phyloP scores from a whole-genome alignment of 345 rosid species.

The Citrus unshiu region DNA sequence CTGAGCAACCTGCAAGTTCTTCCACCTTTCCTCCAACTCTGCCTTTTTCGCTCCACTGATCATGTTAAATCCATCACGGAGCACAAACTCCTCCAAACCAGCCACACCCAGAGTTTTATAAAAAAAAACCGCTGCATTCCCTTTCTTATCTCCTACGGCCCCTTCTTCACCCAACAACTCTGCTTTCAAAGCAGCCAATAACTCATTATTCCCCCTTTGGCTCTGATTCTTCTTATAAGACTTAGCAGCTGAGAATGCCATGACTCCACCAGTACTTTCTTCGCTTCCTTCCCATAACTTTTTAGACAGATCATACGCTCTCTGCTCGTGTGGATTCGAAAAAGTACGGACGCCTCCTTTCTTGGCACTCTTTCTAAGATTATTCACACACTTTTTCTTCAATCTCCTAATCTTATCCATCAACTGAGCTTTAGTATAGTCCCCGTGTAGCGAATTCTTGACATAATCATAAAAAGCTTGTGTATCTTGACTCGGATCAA shows the following conservation, averaged over 20 bases:
- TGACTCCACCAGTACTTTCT: not conserved
- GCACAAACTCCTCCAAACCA: slow-evolving; percentile 27
- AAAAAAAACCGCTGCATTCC: not conserved
- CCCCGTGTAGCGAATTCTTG: slow-evolving; percentile 37
- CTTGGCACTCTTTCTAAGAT: slow-evolving; percentile 3
- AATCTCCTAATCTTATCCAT: slow-evolving; percentile 38
- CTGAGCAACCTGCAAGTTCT: slow-evolving; percentile 28
- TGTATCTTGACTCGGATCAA: slow-evolving; percentile 31
- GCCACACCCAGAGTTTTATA: slow-evolving; percentile 5
- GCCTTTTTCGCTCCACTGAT: slow-evolving; percentile 30
- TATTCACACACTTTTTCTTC: slow-evolving; percentile 36
- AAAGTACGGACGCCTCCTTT: slow-evolving; percentile 20
- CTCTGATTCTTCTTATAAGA: slow-evolving; percentile 17
- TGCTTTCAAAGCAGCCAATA: not conserved
- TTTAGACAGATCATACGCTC: slow-evolving; percentile 30
- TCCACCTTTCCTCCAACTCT: slow-evolving; percentile 33
- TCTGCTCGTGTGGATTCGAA: slow-evolving; percentile 29
- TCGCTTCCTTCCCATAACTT: slow-evolving; percentile 25
- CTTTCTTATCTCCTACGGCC: not conserved
- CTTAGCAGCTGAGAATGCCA: not conserved
- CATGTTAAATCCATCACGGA: slow-evolving; percentile 18
- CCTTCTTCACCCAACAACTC: not conserved
- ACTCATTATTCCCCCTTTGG: slow-evolving; percentile 11
- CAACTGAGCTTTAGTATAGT: slow-evolving; percentile 32
- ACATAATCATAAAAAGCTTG: slow-evolving; percentile 35